Base-by-base conservation (phyloP, 2,329 filamentous ascomycete genomes). In the Xylaria sp. region DNA sequence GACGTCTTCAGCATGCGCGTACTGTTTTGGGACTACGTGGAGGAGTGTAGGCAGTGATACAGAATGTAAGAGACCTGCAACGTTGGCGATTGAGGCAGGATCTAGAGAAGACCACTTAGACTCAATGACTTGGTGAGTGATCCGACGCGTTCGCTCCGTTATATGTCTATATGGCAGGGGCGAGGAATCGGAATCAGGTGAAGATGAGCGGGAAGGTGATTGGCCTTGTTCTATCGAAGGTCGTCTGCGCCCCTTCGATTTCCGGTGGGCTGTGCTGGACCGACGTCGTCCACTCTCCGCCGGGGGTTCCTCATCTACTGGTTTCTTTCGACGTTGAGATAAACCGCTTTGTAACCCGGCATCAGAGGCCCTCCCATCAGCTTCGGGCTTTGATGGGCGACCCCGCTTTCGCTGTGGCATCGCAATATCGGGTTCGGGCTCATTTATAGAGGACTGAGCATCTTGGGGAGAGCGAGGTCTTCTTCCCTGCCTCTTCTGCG, bases 101-200 rank as follows among this genome's bases (percentile, higher is more conserved):
- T 87, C 83, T 5, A 92, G 82, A 6, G 86, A 82, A 2, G 83
- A 81, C 91, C 91, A 93, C 76, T 91, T 92, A 48, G 89, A 81
- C 48, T 91, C 85, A 66, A 97, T 91, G 43, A 84, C 86, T 32
- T 86, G 84, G 68, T 85, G 86, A n/a, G 89, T 86, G 50, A 93
- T 82, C 48, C 81, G 82, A 41, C 83, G 84, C 13, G 82, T 84
- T 34, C 81, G 82, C 15, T 86, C 78, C 7, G 83, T 81, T 57
- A 90, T 79, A 72, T 87, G 84, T 52, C 83, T 82, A 76, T 86
- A 88, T 69, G 81, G 72, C 8, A 73, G 65, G 2, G 73, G 71
- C 30, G 75, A 70, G 28, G 72, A 66, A 28, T 55, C 72, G 1
- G 76, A 75, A 23, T 76, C 74, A 1, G 76, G 66, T 4, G 76